Conservation (phyloP, 2,329 filamentous ascomycete genomes). For the Aspergillus pseudoglaucus region DNA sequence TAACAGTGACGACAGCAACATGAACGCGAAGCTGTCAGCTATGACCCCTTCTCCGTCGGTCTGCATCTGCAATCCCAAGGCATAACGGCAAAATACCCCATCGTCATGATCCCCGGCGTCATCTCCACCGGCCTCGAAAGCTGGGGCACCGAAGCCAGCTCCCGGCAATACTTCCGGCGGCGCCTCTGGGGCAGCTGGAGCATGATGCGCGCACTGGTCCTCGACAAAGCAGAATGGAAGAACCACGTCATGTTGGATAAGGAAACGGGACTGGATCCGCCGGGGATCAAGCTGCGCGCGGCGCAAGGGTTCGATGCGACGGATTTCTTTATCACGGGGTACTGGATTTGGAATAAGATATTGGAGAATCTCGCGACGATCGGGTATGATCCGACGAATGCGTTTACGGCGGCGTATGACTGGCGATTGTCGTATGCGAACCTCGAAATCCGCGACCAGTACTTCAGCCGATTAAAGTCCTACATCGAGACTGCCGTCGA, state of each 20-base stretch:
- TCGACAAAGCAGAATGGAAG: conserved; percentile 94
- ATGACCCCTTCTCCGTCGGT: conserved; percentile 90
- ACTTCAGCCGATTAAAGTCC: conserved; percentile 83
- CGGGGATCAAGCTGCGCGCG: conserved; percentile 79
- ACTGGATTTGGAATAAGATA: conserved; percentile 99
- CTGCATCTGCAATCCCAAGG: conserved; percentile 76
- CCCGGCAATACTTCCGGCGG: conserved; percentile 87
- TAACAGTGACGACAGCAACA: conserved; percentile 50
- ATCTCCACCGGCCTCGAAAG: conserved; percentile 96
- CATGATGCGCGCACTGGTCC: conserved; percentile 92
- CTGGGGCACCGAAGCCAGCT: conserved; percentile 83
- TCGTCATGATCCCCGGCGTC: conserved; percentile 96
- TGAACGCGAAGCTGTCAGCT: conserved; percentile 80
- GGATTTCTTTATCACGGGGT: conserved; percentile 74
- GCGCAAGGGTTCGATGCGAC: conserved; percentile 96
- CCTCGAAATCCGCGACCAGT: conserved; percentile 83
- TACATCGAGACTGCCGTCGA: conserved; percentile 78
- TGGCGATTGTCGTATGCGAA: conserved; percentile 90
- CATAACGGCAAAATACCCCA: conserved; percentile 71
- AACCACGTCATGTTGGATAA: conserved; percentile 95
- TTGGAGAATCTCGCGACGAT: conserved; percentile 93
- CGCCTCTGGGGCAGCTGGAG: conserved; percentile 96
- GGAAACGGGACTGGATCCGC: conserved; percentile 81
- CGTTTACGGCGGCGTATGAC: conserved; percentile 69
- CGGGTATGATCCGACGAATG: conserved; percentile 81